Base-by-base conservation (phyloP, 306 rosid genomes). In the Quercus cerris region DNA sequence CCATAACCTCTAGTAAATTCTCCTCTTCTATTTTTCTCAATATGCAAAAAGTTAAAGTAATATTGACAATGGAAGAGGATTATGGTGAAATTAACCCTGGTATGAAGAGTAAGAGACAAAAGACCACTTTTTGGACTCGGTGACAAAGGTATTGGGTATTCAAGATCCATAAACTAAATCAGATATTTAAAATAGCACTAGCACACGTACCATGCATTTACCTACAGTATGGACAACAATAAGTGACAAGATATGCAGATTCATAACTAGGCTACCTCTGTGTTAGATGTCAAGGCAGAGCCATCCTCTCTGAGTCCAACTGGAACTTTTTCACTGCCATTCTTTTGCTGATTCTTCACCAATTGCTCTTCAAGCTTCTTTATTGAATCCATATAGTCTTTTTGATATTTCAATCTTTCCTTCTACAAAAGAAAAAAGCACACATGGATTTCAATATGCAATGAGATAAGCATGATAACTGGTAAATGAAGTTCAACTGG, bases 291-390 rank as follows among this genome's bases (percentile, higher is more conserved):
- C 75, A 71, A 71, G 27, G 58, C n/a, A 71, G 41, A 71, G 59
- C 13, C n/a, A 44, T 71, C 58, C 2, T 49, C 38, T 56, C 27
- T 51, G 11, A 28, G 19, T 54, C 22, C 14, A 25, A 69, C 84
- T 27, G 71, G 64, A 77, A 74, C 46, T 76, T 85, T 88, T 67
- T 71, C 89, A 78, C 61, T 22, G 49, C 77, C 94, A 62, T 80
- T 76, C 83, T 85, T 91, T 66, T 75, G 81, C 71, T 88, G 96
- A 75, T 88, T 89, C 83, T 81, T 78, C 78, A 84, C 80, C 71
- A 93, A 77, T 84, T 93, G 94, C 83, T 90, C 92, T 86, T 96
- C 98, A 54, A 93, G 94, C 93, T 93, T 96, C 88, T 87, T 96
- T 76, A 91, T 88, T 49, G 98, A 91, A 54, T 93, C 99, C 89